These are phyloP conservation scores for Priceomyces melissophilus DNA, from an alignment of 805 yeast species.

Conservation along the genomic window DNA sequence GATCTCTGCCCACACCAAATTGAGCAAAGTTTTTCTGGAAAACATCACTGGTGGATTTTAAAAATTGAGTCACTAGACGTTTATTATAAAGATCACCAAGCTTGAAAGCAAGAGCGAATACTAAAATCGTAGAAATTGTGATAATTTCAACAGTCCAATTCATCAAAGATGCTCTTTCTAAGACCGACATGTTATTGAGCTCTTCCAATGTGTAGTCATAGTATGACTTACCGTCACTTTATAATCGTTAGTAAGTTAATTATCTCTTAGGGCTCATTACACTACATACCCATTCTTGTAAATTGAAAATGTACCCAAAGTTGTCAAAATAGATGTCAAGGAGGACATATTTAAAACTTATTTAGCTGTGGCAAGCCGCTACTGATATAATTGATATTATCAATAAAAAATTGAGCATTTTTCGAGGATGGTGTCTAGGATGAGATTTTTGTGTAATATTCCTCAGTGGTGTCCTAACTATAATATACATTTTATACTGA, in stretches of 20 bases:
- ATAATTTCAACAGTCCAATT: conserved; percentile 76
- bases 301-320: no score
- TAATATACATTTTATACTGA: not conserved
- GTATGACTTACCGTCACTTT: conserved; percentile 11
- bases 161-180: conserved; percentile 55
- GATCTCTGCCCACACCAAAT: conserved; percentile 56
- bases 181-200: conserved; percentile 54
- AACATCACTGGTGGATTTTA: conserved; percentile 47
- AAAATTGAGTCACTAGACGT: conserved; percentile 49
- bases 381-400: not conserved
- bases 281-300: no score
- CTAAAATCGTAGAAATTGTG: conserved; percentile 49
- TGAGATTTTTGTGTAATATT: not conserved
- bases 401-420: conserved; percentile 1
- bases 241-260: not conserved
- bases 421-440: not conserved
- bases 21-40: conserved; percentile 71
- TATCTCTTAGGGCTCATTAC: no score
- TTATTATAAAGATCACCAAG: conserved; percentile 62
- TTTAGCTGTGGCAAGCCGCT: not conserved
- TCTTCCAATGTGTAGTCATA: conserved; percentile 44
- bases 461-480: not conserved
- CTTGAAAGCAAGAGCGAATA: conserved; percentile 49
- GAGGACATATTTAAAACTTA: no score
- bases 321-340: no score